Conservation (phyloP, 2,329 filamentous ascomycete genomes). For the Acrocalymma vagum region DNA sequence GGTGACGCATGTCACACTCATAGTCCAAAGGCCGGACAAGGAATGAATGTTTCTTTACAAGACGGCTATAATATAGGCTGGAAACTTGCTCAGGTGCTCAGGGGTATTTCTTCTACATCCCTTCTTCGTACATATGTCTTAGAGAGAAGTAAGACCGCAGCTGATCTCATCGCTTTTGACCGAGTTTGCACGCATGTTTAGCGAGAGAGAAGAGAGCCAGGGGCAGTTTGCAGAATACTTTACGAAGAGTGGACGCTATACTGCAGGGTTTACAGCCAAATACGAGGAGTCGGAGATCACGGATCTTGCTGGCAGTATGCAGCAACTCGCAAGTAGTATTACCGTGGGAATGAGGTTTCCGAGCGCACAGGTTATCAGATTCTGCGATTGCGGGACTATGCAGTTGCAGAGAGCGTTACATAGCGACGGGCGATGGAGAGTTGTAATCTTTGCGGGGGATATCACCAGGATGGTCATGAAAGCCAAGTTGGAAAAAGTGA, state of each 20-base stretch:
- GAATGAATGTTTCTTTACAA: constrained; percentile 68
- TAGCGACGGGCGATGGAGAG: constrained; percentile 62
- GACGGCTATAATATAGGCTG: constrained; percentile 68
- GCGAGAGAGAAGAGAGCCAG: constrained; percentile 53
- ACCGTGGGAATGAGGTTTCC: constrained; percentile 60
- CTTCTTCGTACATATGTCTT: constrained; percentile 69
- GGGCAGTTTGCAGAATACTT: constrained; percentile 66
- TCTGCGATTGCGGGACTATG: constrained; percentile 66
- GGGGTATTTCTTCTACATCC: constrained; percentile 61
- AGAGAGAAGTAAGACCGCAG: constrained; percentile 59
- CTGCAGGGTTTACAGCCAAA: constrained; percentile 64
- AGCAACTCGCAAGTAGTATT: constrained; percentile 47
- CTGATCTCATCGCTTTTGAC: constrained; percentile 69
- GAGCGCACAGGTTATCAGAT: constrained; percentile 66
- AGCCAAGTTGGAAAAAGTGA: constrained; percentile 50
- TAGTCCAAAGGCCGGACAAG: constrained; percentile 75
- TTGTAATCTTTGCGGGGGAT: constrained; percentile 60
- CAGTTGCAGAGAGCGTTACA: constrained; percentile 60
- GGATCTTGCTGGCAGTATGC: constrained; percentile 35
- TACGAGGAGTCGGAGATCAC: constrained; percentile 64
- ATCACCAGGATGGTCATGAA: constrained; percentile 35
- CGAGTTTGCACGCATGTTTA: constrained; percentile 62
- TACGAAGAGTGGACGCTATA: constrained; percentile 65
- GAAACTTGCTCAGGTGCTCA: constrained; percentile 57
- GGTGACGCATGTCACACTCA: constrained; percentile 76